A percentile compares a stretch with the other conserved stretches of the same genome.
Evolutionary conservation across 345 rosid genomes (phyloP).

Genomic region (Rhizophora mangle): DNA sequence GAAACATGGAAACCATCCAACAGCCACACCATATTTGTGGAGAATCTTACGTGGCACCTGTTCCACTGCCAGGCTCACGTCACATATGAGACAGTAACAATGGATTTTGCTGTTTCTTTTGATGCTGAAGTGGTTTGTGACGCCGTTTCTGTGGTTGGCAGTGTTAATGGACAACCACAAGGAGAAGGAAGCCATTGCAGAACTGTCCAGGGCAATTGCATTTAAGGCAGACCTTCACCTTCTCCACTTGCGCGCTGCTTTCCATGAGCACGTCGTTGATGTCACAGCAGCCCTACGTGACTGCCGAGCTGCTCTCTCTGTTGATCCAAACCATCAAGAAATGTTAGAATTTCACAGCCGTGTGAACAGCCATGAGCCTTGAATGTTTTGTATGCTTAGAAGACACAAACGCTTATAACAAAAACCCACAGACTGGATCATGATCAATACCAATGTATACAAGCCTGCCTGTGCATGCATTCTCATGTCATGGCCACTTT

Average conservation of each 20-base stretch:
- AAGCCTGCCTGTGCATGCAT: no score
- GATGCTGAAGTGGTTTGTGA: not conserved
- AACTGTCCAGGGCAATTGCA: conserved; percentile 78
- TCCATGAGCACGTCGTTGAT: conserved; percentile 79
- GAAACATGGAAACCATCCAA: no score
- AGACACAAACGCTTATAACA: no score
- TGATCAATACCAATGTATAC: no score
- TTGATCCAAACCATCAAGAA: conserved; percentile 92
- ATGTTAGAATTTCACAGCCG: conserved; percentile 90
- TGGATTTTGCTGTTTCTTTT: not conserved
- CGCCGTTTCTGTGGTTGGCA: conserved; percentile 26
- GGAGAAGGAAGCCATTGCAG: conserved; percentile 86
- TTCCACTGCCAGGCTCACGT: no score
- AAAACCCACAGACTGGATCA: no score
- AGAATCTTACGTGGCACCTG: no score
- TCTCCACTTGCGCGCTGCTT: conserved; percentile 89
- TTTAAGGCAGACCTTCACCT: conserved; percentile 95
- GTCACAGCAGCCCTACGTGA: conserved; percentile 66
- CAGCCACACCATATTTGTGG: no score
- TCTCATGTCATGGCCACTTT: no score
- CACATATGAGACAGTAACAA: not conserved
- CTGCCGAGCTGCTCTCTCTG: conserved; percentile 93
- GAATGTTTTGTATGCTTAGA: not conserved
- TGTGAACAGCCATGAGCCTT: conserved; percentile 91
- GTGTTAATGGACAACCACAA: conserved; percentile 89